phyloP scores from a whole-genome alignment of 495 filamentous ascomycete species.

The Xylaria palmicola region DNA sequence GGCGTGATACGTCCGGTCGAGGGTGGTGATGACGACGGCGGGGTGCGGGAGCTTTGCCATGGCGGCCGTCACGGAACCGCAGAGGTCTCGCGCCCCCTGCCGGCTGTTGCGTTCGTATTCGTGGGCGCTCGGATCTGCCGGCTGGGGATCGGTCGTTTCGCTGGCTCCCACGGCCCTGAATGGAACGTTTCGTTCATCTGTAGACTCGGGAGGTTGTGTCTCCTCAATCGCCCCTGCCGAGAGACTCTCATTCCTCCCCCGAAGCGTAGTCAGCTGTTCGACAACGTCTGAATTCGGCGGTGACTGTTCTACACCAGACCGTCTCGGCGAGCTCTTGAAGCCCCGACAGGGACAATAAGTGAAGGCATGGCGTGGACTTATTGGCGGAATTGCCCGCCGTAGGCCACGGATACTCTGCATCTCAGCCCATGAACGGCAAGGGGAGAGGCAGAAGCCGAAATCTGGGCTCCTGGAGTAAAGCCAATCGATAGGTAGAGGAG shows the following conservation, averaged over 20 bases:
- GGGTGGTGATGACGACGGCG: conserved; percentile 69
- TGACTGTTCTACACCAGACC: not conserved
- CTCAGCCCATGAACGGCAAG: conserved; percentile 32
- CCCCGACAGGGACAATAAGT: not conserved
- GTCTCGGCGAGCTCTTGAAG: not conserved
- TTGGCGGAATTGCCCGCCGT: conserved; percentile 22
- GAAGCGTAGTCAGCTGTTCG: not conserved
- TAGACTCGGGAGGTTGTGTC: not conserved
- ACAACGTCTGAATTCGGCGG: not conserved
- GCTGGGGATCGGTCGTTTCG: not conserved
- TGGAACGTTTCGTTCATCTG: not conserved
- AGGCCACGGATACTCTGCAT: conserved; percentile 33
- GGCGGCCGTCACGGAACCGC: conserved; percentile 52
- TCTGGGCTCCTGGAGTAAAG: conserved; percentile 2
- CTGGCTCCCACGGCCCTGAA: not conserved
- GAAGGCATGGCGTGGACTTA: conserved; percentile 24
- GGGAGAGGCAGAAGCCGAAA: conserved; percentile 17
- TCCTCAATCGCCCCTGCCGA: not conserved
- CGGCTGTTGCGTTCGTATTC: conserved; percentile 15
- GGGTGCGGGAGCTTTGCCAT: conserved; percentile 73
- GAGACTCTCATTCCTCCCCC: not conserved
- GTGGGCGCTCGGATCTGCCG: conserved; percentile 26
- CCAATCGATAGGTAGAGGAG: not conserved
- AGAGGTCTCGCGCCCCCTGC: conserved; percentile 16
- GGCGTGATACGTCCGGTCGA: conserved; percentile 28